A percentile compares a stretch with the other conserved stretches of the same genome.
phyloP scores from a whole-genome alignment of 73 alveolate genomes.

The Symbiodinium pilosum region DNA sequence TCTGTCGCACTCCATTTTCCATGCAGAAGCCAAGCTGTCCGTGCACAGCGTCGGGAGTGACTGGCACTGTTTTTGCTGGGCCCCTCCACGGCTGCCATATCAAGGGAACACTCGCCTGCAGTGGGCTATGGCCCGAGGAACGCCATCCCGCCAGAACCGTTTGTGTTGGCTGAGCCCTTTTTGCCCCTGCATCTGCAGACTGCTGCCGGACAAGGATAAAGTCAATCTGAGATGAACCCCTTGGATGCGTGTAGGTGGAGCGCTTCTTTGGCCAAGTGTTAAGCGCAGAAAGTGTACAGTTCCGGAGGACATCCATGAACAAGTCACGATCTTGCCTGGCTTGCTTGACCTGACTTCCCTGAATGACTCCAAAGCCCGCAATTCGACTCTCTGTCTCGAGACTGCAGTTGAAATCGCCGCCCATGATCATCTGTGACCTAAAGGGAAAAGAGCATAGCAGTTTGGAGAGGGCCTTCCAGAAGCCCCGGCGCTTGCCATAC shows the following conservation, averaged over 20 bases:
- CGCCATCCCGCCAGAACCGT: not conserved
- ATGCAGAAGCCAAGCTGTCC: not conserved
- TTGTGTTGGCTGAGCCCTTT: not conserved
- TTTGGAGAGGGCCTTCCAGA: not conserved
- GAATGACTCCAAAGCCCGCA: not conserved
- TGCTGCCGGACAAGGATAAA: not conserved
- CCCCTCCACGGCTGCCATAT: not conserved
- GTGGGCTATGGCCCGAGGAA: not conserved
- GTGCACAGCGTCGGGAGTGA: not conserved
- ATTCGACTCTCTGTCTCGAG: not conserved
- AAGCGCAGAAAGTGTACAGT: not conserved
- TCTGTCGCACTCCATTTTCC: too few species aligned
- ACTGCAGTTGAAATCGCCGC: not conserved
- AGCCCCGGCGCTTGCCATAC: not conserved
- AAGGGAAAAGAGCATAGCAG: not conserved
- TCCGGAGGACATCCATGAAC: not conserved
- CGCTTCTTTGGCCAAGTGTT: not conserved
- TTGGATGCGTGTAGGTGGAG: not conserved
- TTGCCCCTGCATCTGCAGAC: not conserved
- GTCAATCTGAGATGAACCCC: not conserved
- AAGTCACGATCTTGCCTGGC: not conserved
- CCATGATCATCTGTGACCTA: not conserved
- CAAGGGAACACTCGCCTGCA: not conserved
- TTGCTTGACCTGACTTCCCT: not conserved
- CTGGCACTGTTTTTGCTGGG: not conserved